phyloP scores from a whole-genome alignment of 805 yeast genomes.

The Yarrowia sp. region DNA sequence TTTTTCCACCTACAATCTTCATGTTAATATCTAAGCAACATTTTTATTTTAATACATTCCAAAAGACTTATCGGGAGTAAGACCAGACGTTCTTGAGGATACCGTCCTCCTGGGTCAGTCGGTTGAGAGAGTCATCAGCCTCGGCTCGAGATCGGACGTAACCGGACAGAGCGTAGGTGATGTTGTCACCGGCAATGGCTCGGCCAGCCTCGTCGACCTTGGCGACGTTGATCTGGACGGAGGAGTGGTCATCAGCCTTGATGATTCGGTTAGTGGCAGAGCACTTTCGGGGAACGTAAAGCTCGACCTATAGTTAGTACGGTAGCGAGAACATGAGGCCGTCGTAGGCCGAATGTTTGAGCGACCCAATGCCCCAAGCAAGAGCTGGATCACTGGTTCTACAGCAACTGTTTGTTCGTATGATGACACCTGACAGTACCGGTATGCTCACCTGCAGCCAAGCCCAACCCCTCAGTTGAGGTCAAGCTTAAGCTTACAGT shows the following conservation, averaged over 20 bases:
- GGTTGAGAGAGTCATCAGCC: constrained; percentile 98
- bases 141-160: constrained; percentile 99
- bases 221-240: constrained; percentile 98
- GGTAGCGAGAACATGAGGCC: too few relatives aligned
- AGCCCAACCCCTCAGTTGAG: too few relatives aligned
- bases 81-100: constrained; percentile 71
- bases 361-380: too few relatives aligned
- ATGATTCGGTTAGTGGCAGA: constrained; percentile 99
- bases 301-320: constrained; percentile 76
- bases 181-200: constrained; percentile 84
- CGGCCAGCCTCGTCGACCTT: constrained; percentile 96
- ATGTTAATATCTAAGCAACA: background rate
- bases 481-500: too few relatives aligned
- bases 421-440: too few relatives aligned
- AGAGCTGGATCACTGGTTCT: too few relatives aligned
- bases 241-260: constrained; percentile 99
- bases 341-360: too few relatives aligned
- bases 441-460: too few relatives aligned
- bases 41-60: constrained; percentile 13
- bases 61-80: constrained; percentile 40
- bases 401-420: too few relatives aligned
- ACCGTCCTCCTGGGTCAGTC: constrained; percentile 99
- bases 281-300: constrained; percentile 99
- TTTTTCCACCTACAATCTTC: too few relatives aligned
- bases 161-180: constrained; percentile 96